These are phyloP conservation scores for Niebla homalea DNA, from an alignment of 495 filamentous ascomycete species.

Conservation along the genomic window DNA sequence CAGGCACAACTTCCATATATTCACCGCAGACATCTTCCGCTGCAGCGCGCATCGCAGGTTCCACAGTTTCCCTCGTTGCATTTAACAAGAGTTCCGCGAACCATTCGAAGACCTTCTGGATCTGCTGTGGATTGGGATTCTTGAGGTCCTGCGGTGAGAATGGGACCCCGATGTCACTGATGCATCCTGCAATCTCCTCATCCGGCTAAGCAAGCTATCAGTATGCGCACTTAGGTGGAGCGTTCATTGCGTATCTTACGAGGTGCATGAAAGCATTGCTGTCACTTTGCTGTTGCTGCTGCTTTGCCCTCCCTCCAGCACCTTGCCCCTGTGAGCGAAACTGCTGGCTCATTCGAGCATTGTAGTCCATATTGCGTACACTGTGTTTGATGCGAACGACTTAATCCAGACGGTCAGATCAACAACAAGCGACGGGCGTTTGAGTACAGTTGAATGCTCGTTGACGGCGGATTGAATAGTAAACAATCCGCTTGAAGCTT, in stretches of 20 bases:
- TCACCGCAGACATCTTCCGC: constrained; percentile 74
- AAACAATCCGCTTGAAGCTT: too few species aligned
- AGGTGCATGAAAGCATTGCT: constrained; percentile 82
- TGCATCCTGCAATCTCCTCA: constrained; percentile 87
- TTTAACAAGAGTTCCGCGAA: constrained; percentile 90
- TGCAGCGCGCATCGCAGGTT: constrained; percentile 86
- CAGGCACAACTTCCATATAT: constrained; percentile 66
- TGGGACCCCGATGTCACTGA: constrained; percentile 85
- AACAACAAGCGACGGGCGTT: too few species aligned
- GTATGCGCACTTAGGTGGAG: not conserved
- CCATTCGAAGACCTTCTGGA: constrained; percentile 95
- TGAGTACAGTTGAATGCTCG: too few species aligned
- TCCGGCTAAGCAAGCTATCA: constrained; percentile 39
- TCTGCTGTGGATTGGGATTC: constrained; percentile 84
- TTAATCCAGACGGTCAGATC: too few species aligned
- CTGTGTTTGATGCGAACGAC: too few species aligned
- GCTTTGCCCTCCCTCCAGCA: constrained; percentile 19
- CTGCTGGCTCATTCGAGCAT: constrained; percentile 56
- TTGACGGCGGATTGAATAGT: too few species aligned
- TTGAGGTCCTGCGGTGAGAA: constrained; percentile 81
- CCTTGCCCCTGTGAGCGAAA: constrained; percentile 28
- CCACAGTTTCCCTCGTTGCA: constrained; percentile 74
- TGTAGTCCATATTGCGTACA: not conserved
- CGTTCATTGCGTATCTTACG: constrained; percentile 28
- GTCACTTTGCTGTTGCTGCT: constrained; percentile 50